Evolutionary conservation across 768 basidiomycete species (phyloP), one percentile per base, ranked within the genome.

Genomic region (Boletus tylopilopsis): DNA sequence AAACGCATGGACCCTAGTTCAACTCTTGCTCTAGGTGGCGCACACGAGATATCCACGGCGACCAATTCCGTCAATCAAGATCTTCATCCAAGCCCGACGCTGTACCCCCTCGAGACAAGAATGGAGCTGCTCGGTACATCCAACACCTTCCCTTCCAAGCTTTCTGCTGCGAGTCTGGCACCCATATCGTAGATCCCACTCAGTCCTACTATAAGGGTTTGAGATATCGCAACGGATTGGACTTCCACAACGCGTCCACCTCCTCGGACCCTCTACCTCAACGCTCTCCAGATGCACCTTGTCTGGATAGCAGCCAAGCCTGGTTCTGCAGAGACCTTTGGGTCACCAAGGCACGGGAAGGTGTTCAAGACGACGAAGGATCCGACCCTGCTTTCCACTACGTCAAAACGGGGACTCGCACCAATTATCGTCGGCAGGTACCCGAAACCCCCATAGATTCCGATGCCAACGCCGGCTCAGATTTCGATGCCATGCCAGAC

Each of bases 241-340:
- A 91, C 57, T 87, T 81, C 65, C 87, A 91, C 64, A 97, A 98
- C 59, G 70, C 89, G 29, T 86, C 82, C 49, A 86, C 82, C 49
- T 73, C 74, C 34, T 79, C 84, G n/a, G 73, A 77, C 9, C 68
- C 76, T 18, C 69, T 76, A 0, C 69, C 72, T 0, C 69, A 73
- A 2, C 82, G 92, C 48, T 78, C 80, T 43, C 79, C 87, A 5
- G 90, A 95, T 55, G 89, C 90, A 1, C 73, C 87, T 24, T 99
- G 96, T 66, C 79, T 97, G 61, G 96, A 98, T 67, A 94, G 91
- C 62, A 90, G 85, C 32, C 96, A 99, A 68, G 93, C 94, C 29
- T 98, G 91, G 89, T 98, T 99, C 74, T 99, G 96, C 60, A 74
- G 96, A 32, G 96, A 99, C 68, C 75, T 99, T 33, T 99, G 96